These are phyloP conservation scores for Candida caryicola DNA, from an alignment of 805 yeast genomes.

Conservation along the genomic window DNA sequence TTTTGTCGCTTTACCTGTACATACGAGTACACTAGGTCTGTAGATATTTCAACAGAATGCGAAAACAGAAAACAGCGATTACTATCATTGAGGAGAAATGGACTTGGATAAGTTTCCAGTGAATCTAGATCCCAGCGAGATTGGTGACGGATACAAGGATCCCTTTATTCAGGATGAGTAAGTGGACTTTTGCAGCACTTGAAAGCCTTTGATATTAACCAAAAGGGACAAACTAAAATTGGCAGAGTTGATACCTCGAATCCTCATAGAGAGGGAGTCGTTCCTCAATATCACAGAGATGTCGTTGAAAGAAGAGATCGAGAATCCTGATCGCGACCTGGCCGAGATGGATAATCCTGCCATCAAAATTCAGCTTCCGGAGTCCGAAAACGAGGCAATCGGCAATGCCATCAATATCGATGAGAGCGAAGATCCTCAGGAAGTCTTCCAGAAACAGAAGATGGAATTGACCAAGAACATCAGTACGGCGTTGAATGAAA, in stretches of 20 bases:
- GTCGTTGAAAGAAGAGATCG: conserved; percentile 46
- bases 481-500: conserved; percentile 77
- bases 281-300: conserved; percentile 60
- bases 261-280: conserved; percentile 57
- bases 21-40: no score
- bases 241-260: conserved; percentile 56
- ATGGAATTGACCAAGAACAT: conserved; percentile 51
- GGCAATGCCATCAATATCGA: not conserved
- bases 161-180: conserved; percentile 41
- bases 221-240: conserved; percentile 40
- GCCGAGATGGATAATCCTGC: conserved; percentile 3
- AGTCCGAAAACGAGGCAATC: not conserved
- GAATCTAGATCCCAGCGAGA: conserved; percentile 27
- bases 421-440: conserved; percentile 22
- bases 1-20: no score
- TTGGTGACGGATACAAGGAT: conserved; percentile 32
- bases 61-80: no score
- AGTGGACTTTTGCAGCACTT: conserved; percentile 12
- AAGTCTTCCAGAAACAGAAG: conserved; percentile 49
- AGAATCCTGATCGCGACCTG: conserved; percentile 7
- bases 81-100: no score
- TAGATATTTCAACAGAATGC: no score
- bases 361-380: not conserved
- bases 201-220: not conserved
- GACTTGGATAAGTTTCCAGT: conserved; percentile 10